Evolutionary conservation across 257 asterid genomes (phyloP).

Genomic region (Solanum sejunctum): DNA sequence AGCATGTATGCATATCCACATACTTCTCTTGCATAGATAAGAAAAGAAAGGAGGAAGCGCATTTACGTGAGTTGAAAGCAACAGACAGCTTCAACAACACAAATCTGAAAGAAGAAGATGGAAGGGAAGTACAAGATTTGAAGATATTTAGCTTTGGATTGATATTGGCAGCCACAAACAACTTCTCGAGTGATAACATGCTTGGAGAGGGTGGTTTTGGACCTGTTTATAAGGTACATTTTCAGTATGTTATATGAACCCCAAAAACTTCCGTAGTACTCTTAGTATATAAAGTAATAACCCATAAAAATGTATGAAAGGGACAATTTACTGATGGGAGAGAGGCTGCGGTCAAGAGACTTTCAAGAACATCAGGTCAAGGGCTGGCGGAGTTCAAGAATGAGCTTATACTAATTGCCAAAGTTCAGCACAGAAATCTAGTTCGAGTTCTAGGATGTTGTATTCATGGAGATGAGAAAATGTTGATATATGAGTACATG

Average conservation of each 20-base stretch:
- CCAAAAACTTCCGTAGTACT: background rate
- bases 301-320: constrained; percentile 3
- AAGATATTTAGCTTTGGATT: constrained; percentile 29
- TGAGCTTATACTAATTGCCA: constrained; percentile 47
- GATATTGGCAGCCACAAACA: constrained; percentile 33
- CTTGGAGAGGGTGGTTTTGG: constrained; percentile 69
- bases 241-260: background rate
- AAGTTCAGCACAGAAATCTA: constrained; percentile 54
- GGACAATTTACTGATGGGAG: constrained; percentile 39
- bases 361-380: constrained; percentile 44
- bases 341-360: constrained; percentile 48
- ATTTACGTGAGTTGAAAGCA: background rate
- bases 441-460: constrained; percentile 44
- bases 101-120: constrained; percentile 14
- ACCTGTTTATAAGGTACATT: constrained; percentile 18
- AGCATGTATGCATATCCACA: background rate
- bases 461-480: constrained; percentile 43
- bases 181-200: constrained; percentile 27
- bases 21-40: constrained; percentile 3
- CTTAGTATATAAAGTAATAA: background rate
- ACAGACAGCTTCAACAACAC: constrained; percentile 4
- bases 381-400: constrained; percentile 52
- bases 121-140: constrained; percentile 27
- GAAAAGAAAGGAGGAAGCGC: constrained; percentile 11
- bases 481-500: constrained; percentile 50